Base-by-base conservation (phyloP, 148 eudicot species). In the Vaccinium myrtillus region DNA sequence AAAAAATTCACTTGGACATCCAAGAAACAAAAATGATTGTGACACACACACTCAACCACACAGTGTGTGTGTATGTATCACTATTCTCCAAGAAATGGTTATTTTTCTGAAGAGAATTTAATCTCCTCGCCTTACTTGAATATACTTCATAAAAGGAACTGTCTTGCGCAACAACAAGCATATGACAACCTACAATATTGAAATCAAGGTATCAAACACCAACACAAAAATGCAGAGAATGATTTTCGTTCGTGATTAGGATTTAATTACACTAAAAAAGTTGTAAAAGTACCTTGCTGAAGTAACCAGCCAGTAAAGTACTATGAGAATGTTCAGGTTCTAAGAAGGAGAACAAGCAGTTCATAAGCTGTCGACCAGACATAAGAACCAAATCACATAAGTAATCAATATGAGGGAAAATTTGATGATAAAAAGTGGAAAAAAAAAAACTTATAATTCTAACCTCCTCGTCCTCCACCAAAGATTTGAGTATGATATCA, bases 381-480 rank as follows among this genome's bases (percentile, higher is more conserved):
- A 81, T 25, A n/a, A 71, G 70, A 78, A 59, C 65, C 50, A 67
- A 61, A 77, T 69, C 82, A 27, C n/a, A 53, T 55, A 79, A 53
- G 71, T 75, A 59, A 14, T 48, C 79, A 85, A 43, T 63, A n/a
- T 0, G 5, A n/a, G 49, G 12, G 9, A 19, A 43, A 86, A 11
- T 58, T 8, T 77, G 58, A 70, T 81, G 86, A 32, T 55, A 43
- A 43, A 70, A 83, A 83, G 39, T 36, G 39, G 36, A 1, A 1
- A 32, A 32, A 39, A 54, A 70, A 83, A 83, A 50, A 15, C 36
- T 61, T 30, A 59, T 77, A 80, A 85, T 70, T 63, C 78, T 74
- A 78, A 96, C 99, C 97, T 93, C 97, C 85, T 96, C 99, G 82
- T 96, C 98, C 89, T 96, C 99, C 61, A 94, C 94, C 91, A 96